Base-by-base conservation (phyloP, 2,329 filamentous ascomycete genomes). In the Claviceps pazoutovae region DNA sequence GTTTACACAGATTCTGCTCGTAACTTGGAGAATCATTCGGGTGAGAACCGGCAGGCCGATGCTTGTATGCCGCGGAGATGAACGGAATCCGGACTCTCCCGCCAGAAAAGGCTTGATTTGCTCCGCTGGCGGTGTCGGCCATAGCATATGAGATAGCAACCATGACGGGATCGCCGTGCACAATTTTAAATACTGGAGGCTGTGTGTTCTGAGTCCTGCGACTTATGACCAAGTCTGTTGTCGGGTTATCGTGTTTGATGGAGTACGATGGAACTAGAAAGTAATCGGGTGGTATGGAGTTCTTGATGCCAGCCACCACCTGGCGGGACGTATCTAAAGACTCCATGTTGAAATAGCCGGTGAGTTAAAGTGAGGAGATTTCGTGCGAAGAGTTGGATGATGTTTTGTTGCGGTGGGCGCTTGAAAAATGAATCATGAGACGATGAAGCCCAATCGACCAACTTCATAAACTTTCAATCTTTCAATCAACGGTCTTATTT, bases 11-110 rank as follows among this genome's bases (percentile, higher is more conserved):
- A 57, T 83, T 83, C 66, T 89, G 86, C 68, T 72, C 70, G 54
- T 71, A 71, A 37, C 70, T 69, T 3, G 68, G 64, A 9, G 68
- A 72, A 55, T 74, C 74, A 5, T 75, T 84, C 59, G 88, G 84
- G 86, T 86, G 89, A 62, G 88, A 84, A n/a, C 86, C 86, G 9
- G 86, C 86, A 0, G 85, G 75, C 39, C 83, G 74, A 62, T 83
- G 84, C 63, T 89, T 84, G 66, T 88, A 86, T 46, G 86, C 85
- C 51, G 81, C 78, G 57, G 84, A 87, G 55, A 88, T 78, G 53
- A 87, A 82, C 0, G 83, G 80, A 51, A 86, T 74, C 2, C 69
- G 65, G 42, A 69, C 60, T 48, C 66, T 59, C 36, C 59, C 53
- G 4, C 64, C 64, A 21, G 64, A 64, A n/a, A 54, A 55, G 9